Evolutionary conservation across 2,329 filamentous ascomycete genomes (phyloP).

Genomic region (Fusarium gaditjirri): DNA sequence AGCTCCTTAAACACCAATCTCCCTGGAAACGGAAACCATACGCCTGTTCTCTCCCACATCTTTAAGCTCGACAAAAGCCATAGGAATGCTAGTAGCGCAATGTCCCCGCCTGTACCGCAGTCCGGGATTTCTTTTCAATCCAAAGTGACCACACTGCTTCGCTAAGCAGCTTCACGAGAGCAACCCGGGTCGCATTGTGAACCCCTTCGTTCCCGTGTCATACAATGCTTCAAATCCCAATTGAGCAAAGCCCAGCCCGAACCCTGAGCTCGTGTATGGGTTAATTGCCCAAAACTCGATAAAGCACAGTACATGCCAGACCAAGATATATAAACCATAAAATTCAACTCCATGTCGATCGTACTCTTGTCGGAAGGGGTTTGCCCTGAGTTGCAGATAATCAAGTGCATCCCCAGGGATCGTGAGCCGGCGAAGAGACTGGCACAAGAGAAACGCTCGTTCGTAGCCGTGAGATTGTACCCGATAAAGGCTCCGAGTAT

Average conservation of each 20-base stretch:
- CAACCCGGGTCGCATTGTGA: conserved; percentile 15
- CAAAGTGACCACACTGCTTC: conserved; percentile 10
- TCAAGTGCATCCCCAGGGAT: conserved; percentile 13
- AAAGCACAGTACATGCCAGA: conserved; percentile 28
- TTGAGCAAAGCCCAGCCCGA: conserved; percentile 27
- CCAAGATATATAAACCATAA: conserved; percentile 34
- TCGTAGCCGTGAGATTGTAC: conserved; percentile 21
- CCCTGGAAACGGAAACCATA: conserved; percentile 37
- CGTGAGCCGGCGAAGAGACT: conserved; percentile 21
- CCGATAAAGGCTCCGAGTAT: conserved; percentile 26
- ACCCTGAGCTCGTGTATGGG: conserved; percentile 32
- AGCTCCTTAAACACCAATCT: conserved; percentile 37
- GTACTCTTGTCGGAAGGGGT: conserved; percentile 16
- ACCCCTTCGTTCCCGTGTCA: conserved; percentile 23
- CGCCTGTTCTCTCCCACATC: conserved; percentile 27
- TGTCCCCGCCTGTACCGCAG: conserved; percentile 12
- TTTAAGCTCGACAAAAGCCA: conserved; percentile 18
- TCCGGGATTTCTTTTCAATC: conserved; percentile 14
- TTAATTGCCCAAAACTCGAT: conserved; percentile 32
- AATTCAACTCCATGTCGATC: conserved; percentile 30
- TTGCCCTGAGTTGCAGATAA: conserved; percentile 18
- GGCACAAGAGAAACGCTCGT: conserved; percentile 14
- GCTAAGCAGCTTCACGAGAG: conserved; percentile 14
- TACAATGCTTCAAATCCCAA: conserved; percentile 29
- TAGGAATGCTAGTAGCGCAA: conserved; percentile 28